These are phyloP conservation scores for Terana coerulea DNA, from an alignment of 768 basidiomycete species.

Conservation along the genomic window DNA sequence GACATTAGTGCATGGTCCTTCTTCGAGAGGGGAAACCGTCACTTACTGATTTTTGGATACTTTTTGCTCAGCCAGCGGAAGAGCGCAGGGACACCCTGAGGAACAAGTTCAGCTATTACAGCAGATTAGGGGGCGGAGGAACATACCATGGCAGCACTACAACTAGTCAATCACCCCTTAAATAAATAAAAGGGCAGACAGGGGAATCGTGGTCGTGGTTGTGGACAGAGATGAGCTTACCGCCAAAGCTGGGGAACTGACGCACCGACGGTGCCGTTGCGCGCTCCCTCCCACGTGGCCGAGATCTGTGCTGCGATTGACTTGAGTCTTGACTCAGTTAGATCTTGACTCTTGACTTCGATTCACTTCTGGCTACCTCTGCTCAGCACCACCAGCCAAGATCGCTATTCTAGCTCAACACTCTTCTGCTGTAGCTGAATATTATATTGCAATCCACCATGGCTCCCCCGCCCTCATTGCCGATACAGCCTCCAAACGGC, in stretches of 20 bases:
- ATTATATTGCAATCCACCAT: constrained; percentile 12
- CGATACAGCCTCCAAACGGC: constrained; percentile 22
- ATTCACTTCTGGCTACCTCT: no score
- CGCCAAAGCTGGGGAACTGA: no score
- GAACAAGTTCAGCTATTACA: neutral
- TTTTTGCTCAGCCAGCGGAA: constrained; percentile 99
- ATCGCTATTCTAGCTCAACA: neutral
- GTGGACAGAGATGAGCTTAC: neutral
- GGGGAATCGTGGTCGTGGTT: constrained; percentile 8
- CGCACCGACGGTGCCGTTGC: no score
- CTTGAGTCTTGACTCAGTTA: neutral
- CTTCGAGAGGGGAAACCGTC: neutral
- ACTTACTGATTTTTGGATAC: constrained; percentile 93
- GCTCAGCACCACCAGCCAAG: no score
- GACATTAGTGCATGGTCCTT: neutral
- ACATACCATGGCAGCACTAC: constrained; percentile 9
- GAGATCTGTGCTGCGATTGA: neutral
- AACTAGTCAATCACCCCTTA: no score
- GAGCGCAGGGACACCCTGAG: constrained; percentile 92
- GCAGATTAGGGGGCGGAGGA: no score
- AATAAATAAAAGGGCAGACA: neutral
- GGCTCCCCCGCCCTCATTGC: constrained; percentile 20
- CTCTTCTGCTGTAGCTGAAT: neutral
- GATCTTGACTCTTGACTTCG: constrained; percentile 8
- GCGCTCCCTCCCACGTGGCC: constrained; percentile 5